Base-by-base conservation (phyloP, 306 rosid genomes). In the Quercus alba region DNA sequence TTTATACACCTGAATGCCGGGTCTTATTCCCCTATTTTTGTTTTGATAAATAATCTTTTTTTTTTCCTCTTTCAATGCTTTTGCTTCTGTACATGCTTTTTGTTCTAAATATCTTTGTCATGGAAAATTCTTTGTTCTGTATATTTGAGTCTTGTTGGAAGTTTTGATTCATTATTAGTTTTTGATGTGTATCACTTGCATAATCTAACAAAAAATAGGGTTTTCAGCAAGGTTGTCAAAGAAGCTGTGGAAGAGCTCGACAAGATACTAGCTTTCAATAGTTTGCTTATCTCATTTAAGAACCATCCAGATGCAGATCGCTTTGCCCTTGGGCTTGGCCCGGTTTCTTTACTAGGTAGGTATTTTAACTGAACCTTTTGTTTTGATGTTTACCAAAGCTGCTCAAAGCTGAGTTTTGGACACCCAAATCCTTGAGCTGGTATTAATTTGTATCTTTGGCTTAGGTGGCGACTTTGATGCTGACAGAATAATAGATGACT, bases 281-380 rank as follows among this genome's bases (percentile, higher is more conserved):
- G 75, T 80, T 86, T 82, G 85, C 97, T 96, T 70, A 86, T 89
- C 85, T 89, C 97, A 73, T 87, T 96, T 18, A 93, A 88, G 93
- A 93, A 81, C 82, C 94, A 90, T 77, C 86, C 90, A 19, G 96
- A 89, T 78, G 91, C 81, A 28, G 93, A 78, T 78, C 86, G 73
- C 81, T 89, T 96, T 89, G 97, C 97, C 78, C 87, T 91, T 76
- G 97, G 99, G 74, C 88, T 90, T 75, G 99, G 99, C 28, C 93
- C 97, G 1, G 70, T 95, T 86, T 91, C 97, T 83, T 86, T 93
- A 83, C 70, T 82, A 23, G 98, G 98, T 91, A 84, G 81, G 87
- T 31, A 76, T 83, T 66, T 23, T 33, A 30, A 61, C 33, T 75
- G 44, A 28, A 7, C 66, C 66, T 4, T 77, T 51, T 79, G 69